Percentiles rank a stretch among this genome's conserved stretches.
Conservation (phyloP, 169 alveolate species). For the Perkinsus olseni region DNA sequence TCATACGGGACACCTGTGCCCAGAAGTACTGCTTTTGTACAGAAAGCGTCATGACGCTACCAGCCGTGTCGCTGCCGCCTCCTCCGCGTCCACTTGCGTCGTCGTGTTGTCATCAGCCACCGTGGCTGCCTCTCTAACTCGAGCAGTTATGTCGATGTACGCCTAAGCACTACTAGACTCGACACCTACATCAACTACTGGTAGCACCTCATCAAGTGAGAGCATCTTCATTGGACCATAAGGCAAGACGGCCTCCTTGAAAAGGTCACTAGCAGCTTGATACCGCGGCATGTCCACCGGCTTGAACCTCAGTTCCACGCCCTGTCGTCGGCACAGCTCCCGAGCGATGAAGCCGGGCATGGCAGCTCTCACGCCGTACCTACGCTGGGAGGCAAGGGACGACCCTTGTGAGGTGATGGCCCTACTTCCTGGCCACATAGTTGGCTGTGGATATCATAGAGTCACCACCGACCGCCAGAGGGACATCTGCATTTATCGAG, state of each 20-base stretch:
- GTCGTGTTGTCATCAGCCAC: no score
- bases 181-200: no score
- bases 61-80: background rate
- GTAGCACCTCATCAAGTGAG: conserved; percentile 59
- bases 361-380: conserved; percentile 53
- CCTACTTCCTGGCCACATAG: conserved; percentile 47
- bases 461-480: conserved; percentile 54
- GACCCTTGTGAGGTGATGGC: background rate
- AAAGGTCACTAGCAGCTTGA: background rate
- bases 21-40: background rate
- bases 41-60: background rate
- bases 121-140: conserved; percentile 32
- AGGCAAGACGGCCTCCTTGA: background rate
- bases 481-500: conserved; percentile 13
- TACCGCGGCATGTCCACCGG: background rate
- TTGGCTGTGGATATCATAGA: conserved; percentile 54
- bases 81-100: conserved; percentile 44
- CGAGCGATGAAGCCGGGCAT: conserved; percentile 62
- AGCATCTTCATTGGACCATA: background rate
- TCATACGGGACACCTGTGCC: conserved; percentile 25
- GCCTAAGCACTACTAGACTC: conserved; percentile 34
- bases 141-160: conserved; percentile 47
- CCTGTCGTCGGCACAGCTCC: conserved; percentile 45
- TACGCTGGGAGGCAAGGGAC: background rate
- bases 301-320: background rate